Conservation (phyloP, 169 alveolate genomes). For the Theileria equi region DNA sequence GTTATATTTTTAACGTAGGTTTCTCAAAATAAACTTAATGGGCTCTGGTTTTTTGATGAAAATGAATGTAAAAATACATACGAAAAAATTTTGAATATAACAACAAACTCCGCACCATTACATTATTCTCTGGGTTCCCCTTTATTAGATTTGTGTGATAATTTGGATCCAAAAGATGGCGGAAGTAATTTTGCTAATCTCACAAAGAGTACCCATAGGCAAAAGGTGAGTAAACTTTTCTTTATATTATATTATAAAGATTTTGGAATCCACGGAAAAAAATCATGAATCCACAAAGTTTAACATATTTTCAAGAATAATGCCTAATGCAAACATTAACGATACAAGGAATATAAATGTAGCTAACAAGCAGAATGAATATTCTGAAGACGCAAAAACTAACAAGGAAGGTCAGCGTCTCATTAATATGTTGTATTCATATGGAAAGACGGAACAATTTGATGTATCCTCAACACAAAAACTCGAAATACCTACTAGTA, state of each 20-base stretch:
- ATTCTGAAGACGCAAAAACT: not conserved
- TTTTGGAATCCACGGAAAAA: too few species aligned
- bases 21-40: conserved; percentile 19
- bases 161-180: too few species aligned
- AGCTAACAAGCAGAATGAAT: not conserved
- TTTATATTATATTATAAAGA: too few species aligned
- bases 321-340: not conserved
- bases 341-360: not conserved
- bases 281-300: too few species aligned
- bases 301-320: too few species aligned
- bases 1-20: not conserved
- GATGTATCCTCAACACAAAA: not conserved
- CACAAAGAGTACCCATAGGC: too few species aligned
- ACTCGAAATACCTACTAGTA: not conserved
- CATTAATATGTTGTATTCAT: not conserved
- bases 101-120: conserved; percentile 21
- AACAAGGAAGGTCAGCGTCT: not conserved
- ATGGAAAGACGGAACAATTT: not conserved
- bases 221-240: too few species aligned
- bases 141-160: too few species aligned
- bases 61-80: conserved; percentile 33
- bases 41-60: conserved; percentile 59
- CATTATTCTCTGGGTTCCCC: too few species aligned
- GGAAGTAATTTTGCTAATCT: too few species aligned
- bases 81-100: conserved; percentile 21